A percentile compares a stretch with the other conserved stretches of the same genome.
These are phyloP conservation scores for Starmerella gropengiesseri DNA, from an alignment of 805 yeast species.

Conservation along the genomic window DNA sequence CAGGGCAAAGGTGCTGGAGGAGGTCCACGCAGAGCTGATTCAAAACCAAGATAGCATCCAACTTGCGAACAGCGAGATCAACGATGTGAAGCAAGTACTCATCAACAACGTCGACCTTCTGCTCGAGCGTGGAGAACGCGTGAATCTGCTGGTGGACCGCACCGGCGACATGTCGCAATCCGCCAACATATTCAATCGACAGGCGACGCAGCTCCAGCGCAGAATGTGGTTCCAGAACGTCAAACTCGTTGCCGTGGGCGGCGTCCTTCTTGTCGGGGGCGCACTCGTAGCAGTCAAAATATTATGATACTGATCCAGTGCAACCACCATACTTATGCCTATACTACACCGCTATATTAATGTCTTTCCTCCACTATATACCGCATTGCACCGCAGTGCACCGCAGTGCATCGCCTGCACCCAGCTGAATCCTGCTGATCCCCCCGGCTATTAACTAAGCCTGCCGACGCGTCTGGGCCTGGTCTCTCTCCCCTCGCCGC, in stretches of 20 bases:
- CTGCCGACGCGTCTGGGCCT: not conserved
- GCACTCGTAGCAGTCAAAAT: not conserved
- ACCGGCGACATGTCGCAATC: constrained; percentile 61
- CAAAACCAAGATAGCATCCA: constrained; percentile 23
- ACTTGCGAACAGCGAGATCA: constrained; percentile 39
- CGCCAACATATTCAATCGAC: constrained; percentile 57
- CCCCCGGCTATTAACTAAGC: too few relatives aligned
- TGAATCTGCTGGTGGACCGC: constrained; percentile 61
- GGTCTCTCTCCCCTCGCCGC: too few relatives aligned
- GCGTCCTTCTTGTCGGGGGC: not conserved
- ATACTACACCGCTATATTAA: not conserved
- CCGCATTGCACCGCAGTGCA: too few relatives aligned
- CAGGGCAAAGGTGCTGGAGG: constrained; percentile 15
- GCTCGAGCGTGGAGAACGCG: constrained; percentile 67
- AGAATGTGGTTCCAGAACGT: constrained; percentile 57
- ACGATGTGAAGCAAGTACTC: constrained; percentile 57
- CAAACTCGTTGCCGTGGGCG: not conserved
- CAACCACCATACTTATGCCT: not conserved
- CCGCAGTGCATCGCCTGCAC: too few relatives aligned
- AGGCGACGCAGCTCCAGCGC: constrained; percentile 51
- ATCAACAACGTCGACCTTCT: constrained; percentile 61
- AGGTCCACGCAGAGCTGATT: constrained; percentile 5
- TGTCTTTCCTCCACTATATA: too few relatives aligned
- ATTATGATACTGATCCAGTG: not conserved
- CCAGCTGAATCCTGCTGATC: too few relatives aligned